Evolutionary conservation across 176 grass and related monocot species (phyloP).

Genomic region (Raddia guianensis): DNA sequence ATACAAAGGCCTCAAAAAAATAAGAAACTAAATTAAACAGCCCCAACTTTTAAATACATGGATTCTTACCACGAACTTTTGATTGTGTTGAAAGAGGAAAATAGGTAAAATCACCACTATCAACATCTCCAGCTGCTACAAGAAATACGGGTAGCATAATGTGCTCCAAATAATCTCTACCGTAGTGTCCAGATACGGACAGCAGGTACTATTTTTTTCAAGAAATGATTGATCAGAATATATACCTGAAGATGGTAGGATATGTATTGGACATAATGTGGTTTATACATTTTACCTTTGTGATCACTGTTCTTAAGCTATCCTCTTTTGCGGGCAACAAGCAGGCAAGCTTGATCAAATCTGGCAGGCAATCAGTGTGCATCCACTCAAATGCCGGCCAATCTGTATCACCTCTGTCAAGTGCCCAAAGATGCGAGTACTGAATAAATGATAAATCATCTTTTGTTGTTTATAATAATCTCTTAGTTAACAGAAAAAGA

Average conservation of each 20-base stretch:
- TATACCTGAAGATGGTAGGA: slow-evolving; percentile 34
- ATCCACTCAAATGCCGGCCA: slow-evolving; percentile 99
- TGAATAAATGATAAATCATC: slow-evolving; percentile 17
- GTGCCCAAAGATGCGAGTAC: slow-evolving; percentile 26
- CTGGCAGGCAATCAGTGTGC: slow-evolving; percentile 84
- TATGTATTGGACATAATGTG: slow-evolving; percentile 22
- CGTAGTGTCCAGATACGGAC: slow-evolving; percentile 75
- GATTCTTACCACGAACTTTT: slow-evolving; percentile 82
- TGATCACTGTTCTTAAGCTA: slow-evolving; percentile 76
- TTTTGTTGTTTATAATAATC: slow-evolving; percentile 36
- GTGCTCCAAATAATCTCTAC: slow-evolving; percentile 82
- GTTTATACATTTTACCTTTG: slow-evolving; percentile 62
- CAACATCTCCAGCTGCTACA: slow-evolving; percentile 84
- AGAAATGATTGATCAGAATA: slow-evolving; percentile 49
- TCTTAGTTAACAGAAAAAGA: slow-evolving; percentile 7
- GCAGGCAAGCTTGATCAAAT: slow-evolving; percentile 86
- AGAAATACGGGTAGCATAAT: slow-evolving; percentile 96
- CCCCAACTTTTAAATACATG: slow-evolving; percentile 23
- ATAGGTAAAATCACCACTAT: slow-evolving; percentile 84
- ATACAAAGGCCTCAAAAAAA: slow-evolving; percentile 33
- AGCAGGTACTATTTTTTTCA: slow-evolving; percentile 67
- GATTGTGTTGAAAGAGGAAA: slow-evolving; percentile 80
- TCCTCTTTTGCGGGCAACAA: slow-evolving; percentile 90
- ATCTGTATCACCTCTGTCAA: slow-evolving; percentile 71
- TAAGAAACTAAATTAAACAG: slow-evolving; percentile 20